Base-by-base conservation (phyloP, 768 basidiomycete species). In the Trametes gibbosa region DNA sequence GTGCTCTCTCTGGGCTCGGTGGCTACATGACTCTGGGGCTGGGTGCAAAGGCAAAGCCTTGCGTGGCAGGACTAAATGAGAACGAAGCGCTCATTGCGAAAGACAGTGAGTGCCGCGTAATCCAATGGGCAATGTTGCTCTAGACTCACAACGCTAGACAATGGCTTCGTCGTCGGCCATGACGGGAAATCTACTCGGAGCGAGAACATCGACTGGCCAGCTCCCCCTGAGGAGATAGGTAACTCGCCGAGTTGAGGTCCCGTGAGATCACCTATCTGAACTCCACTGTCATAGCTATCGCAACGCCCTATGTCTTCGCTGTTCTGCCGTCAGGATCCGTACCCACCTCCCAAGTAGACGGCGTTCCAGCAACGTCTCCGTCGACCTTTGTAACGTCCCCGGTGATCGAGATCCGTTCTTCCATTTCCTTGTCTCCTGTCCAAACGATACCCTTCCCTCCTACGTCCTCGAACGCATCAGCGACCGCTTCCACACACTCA, bases 11-110 rank as follows among this genome's bases (percentile, higher is more conserved):
- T 12, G 89, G 90, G 3, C 72, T 93, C 12, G 85, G 89, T 2
- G 89, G 89, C 3, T 95, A 94, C 65, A 93, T 95, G 90, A 87
- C 85, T 2, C 76, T 92, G 23, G 89, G 91, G 0, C 75, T 92
- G 8, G 89, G 89, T 9, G 79, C 85, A 4, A 93, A 88, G 70
- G 79, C 79, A 14, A 92, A 86, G 71, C 86, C 90, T 1, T 80
- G 78, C 6, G 76, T 84, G 10, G 74, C 84, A 2, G 77, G 76
- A 14, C 72, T 88, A 25, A 75, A 74, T 34, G 84, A 86, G 7
- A 77, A 76, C 0, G 89, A 95, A 65, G 81, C 82, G 8, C 72
- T 95, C 3, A 81, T 94, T 35, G 80, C 84, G 2, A 91, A 87
- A 73, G 93, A 95, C 55, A 84, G 93, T 95, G 63, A 69, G 87